These are phyloP conservation scores for Ustilago vetiveriae DNA, from an alignment of 1,284 basidiomycete species.

Conservation along the genomic window DNA sequence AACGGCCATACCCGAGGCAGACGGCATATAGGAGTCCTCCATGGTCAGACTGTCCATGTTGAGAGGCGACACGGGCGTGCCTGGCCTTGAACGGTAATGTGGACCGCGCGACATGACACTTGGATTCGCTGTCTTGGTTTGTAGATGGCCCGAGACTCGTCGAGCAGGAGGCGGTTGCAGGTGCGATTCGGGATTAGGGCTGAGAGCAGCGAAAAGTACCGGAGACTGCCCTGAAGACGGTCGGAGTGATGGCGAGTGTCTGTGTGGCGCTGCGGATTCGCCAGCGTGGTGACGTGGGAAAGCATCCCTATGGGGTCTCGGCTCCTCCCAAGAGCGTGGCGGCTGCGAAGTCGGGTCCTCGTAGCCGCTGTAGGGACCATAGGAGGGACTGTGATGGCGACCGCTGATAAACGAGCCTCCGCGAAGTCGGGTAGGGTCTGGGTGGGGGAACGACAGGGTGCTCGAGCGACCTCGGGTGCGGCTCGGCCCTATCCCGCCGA, in stretches of 20 bases:
- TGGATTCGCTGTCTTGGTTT: conserved; percentile 8
- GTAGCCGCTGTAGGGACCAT: conserved; percentile 9
- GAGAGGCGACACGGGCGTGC: conserved; percentile 49
- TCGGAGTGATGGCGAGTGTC: conserved; percentile 16
- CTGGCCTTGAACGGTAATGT: conserved; percentile 31
- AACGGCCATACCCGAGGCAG: conserved; percentile 35
- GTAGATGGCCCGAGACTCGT: conserved; percentile 2
- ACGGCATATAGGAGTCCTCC: conserved; percentile 33
- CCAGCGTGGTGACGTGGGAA: conserved; percentile 2
- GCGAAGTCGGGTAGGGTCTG: conserved; percentile 15
- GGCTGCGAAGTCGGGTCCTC: conserved; percentile 27
- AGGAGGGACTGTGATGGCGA: conserved; percentile 20
- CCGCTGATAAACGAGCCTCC: conserved; percentile 21
- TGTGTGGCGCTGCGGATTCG: conserved; percentile 3
- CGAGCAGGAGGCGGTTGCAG: not conserved
- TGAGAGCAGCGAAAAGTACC: conserved; percentile 45
- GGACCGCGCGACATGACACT: conserved; percentile 12
- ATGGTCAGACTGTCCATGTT: conserved; percentile 48
- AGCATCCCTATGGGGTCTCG: conserved; percentile 9
- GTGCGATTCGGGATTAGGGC: conserved; percentile 27
- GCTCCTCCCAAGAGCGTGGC: conserved; percentile 34
- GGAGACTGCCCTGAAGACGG: conserved; percentile 33
- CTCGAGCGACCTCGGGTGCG: conserved; percentile 45
- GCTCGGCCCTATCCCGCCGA: conserved; percentile 31
- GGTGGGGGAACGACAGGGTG: conserved; percentile 38